Percentiles rank a stretch among this genome's conserved stretches.
Evolutionary conservation across 2,329 filamentous ascomycete genomes (phyloP).

Genomic region (Xylaria sp.): DNA sequence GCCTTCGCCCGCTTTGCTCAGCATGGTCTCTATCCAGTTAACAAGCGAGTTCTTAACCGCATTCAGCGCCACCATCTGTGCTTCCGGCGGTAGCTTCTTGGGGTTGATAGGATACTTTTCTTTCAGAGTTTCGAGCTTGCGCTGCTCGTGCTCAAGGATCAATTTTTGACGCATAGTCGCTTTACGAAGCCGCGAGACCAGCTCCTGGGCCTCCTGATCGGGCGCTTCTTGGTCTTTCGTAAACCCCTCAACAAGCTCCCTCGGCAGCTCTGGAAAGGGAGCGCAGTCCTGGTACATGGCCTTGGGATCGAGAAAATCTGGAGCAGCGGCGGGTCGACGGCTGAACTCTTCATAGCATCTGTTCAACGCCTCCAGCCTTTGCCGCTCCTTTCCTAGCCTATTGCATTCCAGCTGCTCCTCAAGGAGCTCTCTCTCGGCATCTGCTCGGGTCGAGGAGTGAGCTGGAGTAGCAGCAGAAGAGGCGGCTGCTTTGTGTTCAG

Average conservation of each 20-base stretch:
- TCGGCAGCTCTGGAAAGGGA: slow-evolving; percentile 62
- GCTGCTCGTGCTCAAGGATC: slow-evolving; percentile 65
- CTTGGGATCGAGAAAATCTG: slow-evolving; percentile 61
- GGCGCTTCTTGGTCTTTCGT: slow-evolving; percentile 54
- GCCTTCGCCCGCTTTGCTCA: slow-evolving; percentile 61
- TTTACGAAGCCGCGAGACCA: slow-evolving; percentile 66
- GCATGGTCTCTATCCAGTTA: slow-evolving; percentile 71
- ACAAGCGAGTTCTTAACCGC: slow-evolving; percentile 69
- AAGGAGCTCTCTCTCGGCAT: slow-evolving; percentile 49
- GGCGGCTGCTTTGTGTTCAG: slow-evolving; percentile 44
- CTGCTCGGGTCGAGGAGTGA: slow-evolving; percentile 37
- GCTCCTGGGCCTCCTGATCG: slow-evolving; percentile 57
- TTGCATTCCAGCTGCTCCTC: slow-evolving; percentile 63
- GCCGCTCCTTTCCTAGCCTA: slow-evolving; percentile 62
- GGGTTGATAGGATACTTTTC: slow-evolving; percentile 52
- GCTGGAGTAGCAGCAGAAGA: slow-evolving; percentile 33
- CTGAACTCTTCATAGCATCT: slow-evolving; percentile 61
- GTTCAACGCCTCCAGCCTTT: slow-evolving; percentile 61
- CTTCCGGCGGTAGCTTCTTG: slow-evolving; percentile 49
- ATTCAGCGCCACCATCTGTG: slow-evolving; percentile 64
- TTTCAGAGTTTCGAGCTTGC: slow-evolving; percentile 61
- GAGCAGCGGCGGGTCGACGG: slow-evolving; percentile 62
- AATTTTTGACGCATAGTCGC: slow-evolving; percentile 68
- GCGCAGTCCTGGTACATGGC: slow-evolving; percentile 58
- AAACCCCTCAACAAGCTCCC: slow-evolving; percentile 62